Evolutionary conservation across 768 basidiomycete species (phyloP).

Genomic region (Lactifluus rugatus): DNA sequence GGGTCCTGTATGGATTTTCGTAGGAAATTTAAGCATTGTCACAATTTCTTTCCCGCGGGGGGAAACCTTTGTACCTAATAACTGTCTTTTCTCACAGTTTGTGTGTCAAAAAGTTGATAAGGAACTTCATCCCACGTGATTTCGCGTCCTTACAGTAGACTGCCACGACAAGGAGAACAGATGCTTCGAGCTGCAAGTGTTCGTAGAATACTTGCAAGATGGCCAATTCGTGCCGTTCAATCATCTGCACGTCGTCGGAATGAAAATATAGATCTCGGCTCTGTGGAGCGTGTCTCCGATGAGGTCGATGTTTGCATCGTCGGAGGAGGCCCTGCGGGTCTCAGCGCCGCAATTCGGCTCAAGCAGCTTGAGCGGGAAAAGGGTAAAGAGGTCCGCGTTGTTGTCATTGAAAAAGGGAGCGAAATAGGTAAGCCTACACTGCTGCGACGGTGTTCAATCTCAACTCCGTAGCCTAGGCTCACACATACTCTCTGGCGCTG

Average conservation of each 20-base stretch:
- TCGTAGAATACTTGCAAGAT: constrained; percentile 1
- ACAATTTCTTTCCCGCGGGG: too few relatives aligned
- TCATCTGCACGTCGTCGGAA: constrained; percentile 23
- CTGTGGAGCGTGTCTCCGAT: constrained; percentile 78
- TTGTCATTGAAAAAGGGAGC: constrained; percentile 89
- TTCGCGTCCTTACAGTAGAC: neutral
- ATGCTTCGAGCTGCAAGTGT: constrained; percentile 12
- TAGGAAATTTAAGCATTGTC: too few relatives aligned
- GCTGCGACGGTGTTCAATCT: neutral
- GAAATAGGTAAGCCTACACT: constrained; percentile 65
- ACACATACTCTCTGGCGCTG: constrained; percentile 92
- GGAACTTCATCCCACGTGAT: constrained; percentile 12
- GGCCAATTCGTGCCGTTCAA: constrained; percentile 21
- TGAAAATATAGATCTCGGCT: constrained; percentile 41
- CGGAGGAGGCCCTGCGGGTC: constrained; percentile 89
- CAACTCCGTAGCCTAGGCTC: constrained; percentile 43
- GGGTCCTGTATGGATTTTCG: neutral
- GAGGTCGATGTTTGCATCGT: constrained; percentile 97
- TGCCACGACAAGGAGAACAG: neutral
- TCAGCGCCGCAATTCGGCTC: constrained; percentile 90
- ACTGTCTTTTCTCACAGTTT: too few relatives aligned
- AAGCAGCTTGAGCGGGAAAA: constrained; percentile 83
- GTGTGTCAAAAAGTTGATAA: too few relatives aligned
- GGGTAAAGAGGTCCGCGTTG: constrained; percentile 76
- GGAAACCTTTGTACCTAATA: too few relatives aligned